Conservation (phyloP, 176 grass and related monocot species). For the bread wheat (Triticum aestivum) region IWGSC_CS_RefSeq_v2.1 NC_057794.1:110978117-110978616, state of each 20-base stretch:
- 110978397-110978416: neutral
- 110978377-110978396: neutral
- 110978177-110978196: neutral
- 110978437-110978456: conserved; percentile 64
- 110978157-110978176: neutral
- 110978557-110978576: conserved; percentile 89
- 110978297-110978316: neutral
- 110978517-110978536: conserved; percentile 81
- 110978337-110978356: too few relatives aligned
- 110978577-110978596: conserved; percentile 77
- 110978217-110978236: neutral
- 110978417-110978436: conserved; percentile 49
- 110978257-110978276: neutral
- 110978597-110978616: conserved; percentile 78
- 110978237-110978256: neutral
- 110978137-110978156: neutral
- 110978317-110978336: too few relatives aligned
- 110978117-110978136: neutral
- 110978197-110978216: neutral
- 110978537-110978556: conserved; percentile 55
- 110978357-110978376: neutral
- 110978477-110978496: conserved; percentile 62
- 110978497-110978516: conserved; percentile 42
- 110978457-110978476: conserved; percentile 66
- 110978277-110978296: neutral